These are phyloP conservation scores for Phytophthora uliginosa DNA, from an alignment of 352 stramenopile species.

Conservation along the genomic window DNA sequence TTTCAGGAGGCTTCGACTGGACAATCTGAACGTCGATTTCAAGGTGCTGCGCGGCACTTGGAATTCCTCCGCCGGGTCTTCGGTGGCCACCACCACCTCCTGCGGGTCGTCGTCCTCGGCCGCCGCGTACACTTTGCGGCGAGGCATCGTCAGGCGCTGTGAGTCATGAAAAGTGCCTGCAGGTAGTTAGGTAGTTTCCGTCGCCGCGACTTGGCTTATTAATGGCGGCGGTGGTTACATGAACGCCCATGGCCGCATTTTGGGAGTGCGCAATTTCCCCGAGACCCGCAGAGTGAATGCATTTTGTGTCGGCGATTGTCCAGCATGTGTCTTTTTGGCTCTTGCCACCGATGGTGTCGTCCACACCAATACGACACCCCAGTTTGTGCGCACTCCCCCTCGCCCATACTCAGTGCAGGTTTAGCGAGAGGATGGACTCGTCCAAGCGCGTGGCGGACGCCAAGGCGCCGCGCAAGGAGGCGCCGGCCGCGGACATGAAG, in stretches of 20 bases:
- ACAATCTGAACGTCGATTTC: neutral
- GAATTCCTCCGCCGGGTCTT: neutral
- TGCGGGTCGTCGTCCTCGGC: neutral
- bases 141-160: conserved; percentile 19
- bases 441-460: conserved; percentile 51
- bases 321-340: neutral
- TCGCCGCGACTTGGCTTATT: neutral
- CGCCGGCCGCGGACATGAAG: conserved; percentile 65
- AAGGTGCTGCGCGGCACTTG: neutral
- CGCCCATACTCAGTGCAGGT: conserved; percentile 19
- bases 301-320: too few relatives aligned
- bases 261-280: neutral
- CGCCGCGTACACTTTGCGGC: conserved; percentile 34
- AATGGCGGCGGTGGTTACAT: too few relatives aligned
- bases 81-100: neutral
- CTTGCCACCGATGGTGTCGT: neutral
- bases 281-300: neutral
- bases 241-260: neutral
- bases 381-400: conserved; percentile 1
- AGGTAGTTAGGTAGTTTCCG: neutral
- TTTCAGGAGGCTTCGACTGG: conserved; percentile 10
- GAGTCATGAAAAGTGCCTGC: neutral
- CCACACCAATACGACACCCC: conserved; percentile 5
- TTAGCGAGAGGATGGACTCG: conserved; percentile 41
- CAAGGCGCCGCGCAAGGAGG: conserved; percentile 51